These are phyloP conservation scores for Ganoderma boninense DNA, from an alignment of 1,284 basidiomycete species.

Conservation along the genomic window DNA sequence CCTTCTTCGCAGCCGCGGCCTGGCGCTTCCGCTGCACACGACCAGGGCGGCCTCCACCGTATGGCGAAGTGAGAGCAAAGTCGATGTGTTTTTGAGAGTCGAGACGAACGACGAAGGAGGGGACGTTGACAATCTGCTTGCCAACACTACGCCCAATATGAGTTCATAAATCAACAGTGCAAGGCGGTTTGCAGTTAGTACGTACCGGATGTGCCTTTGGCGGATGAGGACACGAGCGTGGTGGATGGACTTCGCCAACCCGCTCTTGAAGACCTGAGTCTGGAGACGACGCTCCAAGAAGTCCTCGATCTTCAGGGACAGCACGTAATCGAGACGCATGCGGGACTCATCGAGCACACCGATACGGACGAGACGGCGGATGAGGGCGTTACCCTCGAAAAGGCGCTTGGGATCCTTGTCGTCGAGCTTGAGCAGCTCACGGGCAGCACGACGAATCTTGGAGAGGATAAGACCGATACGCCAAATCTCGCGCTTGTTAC, in stretches of 20 bases:
- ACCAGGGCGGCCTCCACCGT: conserved; percentile 96
- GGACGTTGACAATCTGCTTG: conserved; percentile 99
- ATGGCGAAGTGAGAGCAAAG: conserved; percentile 97
- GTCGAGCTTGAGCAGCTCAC: conserved; percentile 99
- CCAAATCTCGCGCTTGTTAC: conserved; percentile 99
- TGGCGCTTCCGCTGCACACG: conserved; percentile 99
- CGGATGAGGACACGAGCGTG: conserved; percentile 98
- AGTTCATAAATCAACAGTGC: neutral
- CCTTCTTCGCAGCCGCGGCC: conserved; percentile 91
- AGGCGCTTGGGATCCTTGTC: conserved; percentile 99
- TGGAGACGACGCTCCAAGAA: conserved; percentile 99
- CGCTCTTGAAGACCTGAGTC: conserved; percentile 99
- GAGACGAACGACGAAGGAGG: conserved; percentile 98
- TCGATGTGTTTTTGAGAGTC: conserved; percentile 99
- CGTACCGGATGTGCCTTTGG: conserved; percentile 95
- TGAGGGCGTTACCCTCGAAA: conserved; percentile 99
- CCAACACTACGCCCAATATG: conserved; percentile 73
- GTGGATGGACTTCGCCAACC: conserved; percentile 98
- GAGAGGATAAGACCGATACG: conserved; percentile 98
- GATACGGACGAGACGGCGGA: conserved; percentile 98
- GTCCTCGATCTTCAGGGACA: conserved; percentile 99
- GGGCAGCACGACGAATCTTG: conserved; percentile 99
- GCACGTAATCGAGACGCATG: conserved; percentile 99
- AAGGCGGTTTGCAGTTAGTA: conserved; percentile 18
- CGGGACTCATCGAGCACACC: conserved; percentile 99